A percentile compares a stretch with the other conserved stretches of the same genome.
Evolutionary conservation across 2,329 filamentous ascomycete species (phyloP).

Genomic region (Phyllosticta ampelicida): DNA sequence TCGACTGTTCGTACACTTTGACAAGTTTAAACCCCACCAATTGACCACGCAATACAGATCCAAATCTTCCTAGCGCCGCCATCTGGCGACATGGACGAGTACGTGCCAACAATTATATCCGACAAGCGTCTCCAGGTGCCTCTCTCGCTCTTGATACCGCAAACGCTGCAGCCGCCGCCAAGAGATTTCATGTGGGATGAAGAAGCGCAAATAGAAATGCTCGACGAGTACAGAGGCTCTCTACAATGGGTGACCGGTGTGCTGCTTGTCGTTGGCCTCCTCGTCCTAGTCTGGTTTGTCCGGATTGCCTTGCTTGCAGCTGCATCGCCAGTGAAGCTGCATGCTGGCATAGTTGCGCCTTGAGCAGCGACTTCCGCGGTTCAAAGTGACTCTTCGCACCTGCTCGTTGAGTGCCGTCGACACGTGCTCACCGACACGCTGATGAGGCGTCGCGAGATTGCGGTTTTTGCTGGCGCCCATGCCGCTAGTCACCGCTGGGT

Average conservation of each 20-base stretch:
- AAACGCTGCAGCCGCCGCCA: not conserved
- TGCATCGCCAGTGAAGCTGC: not conserved
- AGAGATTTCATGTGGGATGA: conserved; percentile 1
- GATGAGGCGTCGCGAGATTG: not conserved
- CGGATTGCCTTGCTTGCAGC: conserved; percentile 6
- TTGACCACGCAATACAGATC: not conserved
- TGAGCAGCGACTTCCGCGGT: not conserved
- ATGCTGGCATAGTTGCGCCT: not conserved
- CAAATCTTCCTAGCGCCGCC: not conserved
- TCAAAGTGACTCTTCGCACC: not conserved
- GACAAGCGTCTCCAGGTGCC: conserved; percentile 3
- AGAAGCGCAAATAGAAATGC: conserved; percentile 3
- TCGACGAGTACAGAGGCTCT: conserved; percentile 4
- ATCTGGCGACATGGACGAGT: not conserved
- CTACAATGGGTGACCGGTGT: conserved; percentile 1
- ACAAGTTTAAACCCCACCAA: not conserved
- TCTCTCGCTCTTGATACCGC: conserved; percentile 3
- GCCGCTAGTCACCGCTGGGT: not conserved
- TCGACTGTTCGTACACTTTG: not conserved
- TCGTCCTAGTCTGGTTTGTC: conserved; percentile 2
- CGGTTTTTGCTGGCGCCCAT: not conserved
- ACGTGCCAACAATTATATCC: not conserved
- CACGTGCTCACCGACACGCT: not conserved
- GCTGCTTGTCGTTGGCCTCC: conserved; percentile 1
- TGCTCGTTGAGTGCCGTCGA: not conserved